phyloP scores from a whole-genome alignment of 2,329 filamentous ascomycete species.

The Endoconidiophora laricicola region DNA sequence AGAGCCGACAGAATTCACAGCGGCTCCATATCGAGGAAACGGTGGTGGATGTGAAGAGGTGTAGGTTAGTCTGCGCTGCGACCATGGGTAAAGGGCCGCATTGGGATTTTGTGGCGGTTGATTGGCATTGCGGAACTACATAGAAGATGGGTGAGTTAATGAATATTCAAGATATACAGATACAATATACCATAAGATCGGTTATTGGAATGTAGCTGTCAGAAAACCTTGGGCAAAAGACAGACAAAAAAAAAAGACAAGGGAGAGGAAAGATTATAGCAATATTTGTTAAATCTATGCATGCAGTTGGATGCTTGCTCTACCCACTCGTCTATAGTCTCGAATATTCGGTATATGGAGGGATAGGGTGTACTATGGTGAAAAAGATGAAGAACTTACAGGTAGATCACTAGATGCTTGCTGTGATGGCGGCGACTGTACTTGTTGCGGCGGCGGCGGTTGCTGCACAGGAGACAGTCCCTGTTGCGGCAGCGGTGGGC shows the following conservation, averaged over 20 bases:
- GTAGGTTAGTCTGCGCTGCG: conserved; percentile 74
- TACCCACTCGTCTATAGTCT: background rate
- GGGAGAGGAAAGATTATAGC: no score
- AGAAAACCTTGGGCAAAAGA: background rate
- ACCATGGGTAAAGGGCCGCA: conserved; percentile 86
- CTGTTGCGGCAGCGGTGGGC: conserved; percentile 8
- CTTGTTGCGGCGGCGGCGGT: conserved; percentile 9
- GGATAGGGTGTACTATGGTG: background rate
- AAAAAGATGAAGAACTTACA: conserved; percentile 21
- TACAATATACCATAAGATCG: background rate
- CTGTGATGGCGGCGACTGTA: conserved; percentile 17
- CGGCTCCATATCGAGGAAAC: conserved; percentile 91
- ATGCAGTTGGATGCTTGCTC: no score
- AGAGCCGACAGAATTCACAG: conserved; percentile 79
- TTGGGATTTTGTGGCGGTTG: conserved; percentile 38
- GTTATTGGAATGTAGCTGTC: background rate
- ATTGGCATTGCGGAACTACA: conserved; percentile 37
- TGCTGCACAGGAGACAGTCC: conserved; percentile 22
- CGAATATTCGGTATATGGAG: no score
- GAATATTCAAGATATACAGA: background rate
- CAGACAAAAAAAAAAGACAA: background rate
- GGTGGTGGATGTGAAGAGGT: conserved; percentile 67
- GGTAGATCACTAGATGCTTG: conserved; percentile 22
- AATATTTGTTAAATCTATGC: no score
- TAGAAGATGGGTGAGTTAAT: conserved; percentile 13